Conservation (phyloP, 208 protist genomes). For the Leishmania gerbilli region DNA sequence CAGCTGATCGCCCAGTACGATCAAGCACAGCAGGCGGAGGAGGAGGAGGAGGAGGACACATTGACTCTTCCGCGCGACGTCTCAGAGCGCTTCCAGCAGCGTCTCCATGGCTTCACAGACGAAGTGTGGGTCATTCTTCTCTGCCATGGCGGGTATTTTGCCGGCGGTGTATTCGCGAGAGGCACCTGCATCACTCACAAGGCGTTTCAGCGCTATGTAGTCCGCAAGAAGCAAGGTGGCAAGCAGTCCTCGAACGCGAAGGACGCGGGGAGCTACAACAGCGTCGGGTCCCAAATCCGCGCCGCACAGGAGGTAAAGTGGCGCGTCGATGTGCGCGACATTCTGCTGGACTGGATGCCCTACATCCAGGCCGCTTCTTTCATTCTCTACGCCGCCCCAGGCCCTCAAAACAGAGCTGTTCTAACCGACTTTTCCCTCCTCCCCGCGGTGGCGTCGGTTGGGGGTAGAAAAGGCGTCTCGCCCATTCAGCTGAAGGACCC, state of each 20-base stretch:
- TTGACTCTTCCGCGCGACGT: conserved; percentile 39
- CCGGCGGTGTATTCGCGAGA: conserved; percentile 76
- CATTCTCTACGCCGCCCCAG: conserved; percentile 86
- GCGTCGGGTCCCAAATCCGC: conserved; percentile 86
- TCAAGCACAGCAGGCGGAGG: conserved; percentile 43
- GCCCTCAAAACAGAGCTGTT: conserved; percentile 80
- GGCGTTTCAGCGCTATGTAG: conserved; percentile 89
- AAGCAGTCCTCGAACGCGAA: conserved; percentile 87
- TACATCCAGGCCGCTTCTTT: conserved; percentile 72
- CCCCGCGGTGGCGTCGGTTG: conserved; percentile 10
- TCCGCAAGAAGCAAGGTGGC: conserved; percentile 93
- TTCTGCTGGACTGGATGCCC: conserved; percentile 73
- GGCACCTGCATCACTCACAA: conserved; percentile 76
- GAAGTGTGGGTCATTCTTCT: conserved; percentile 79
- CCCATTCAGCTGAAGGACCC: conserved; percentile 71
- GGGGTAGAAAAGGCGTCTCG: conserved; percentile 35
- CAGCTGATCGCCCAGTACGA: conserved; percentile 76
- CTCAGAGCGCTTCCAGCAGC: conserved; percentile 20
- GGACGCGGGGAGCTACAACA: conserved; percentile 74
- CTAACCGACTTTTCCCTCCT: conserved; percentile 67
- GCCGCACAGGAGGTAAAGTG: conserved; percentile 87
- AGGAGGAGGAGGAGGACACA: conserved; percentile 43
- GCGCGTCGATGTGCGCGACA: conserved; percentile 71
- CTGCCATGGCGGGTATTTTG: conserved; percentile 90
- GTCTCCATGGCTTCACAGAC: conserved; percentile 42